A percentile compares a stretch with the other conserved stretches of the same genome.
phyloP scores from a whole-genome alignment of 768 basidiomycete species.

The Lactifluus piperatus region DNA sequence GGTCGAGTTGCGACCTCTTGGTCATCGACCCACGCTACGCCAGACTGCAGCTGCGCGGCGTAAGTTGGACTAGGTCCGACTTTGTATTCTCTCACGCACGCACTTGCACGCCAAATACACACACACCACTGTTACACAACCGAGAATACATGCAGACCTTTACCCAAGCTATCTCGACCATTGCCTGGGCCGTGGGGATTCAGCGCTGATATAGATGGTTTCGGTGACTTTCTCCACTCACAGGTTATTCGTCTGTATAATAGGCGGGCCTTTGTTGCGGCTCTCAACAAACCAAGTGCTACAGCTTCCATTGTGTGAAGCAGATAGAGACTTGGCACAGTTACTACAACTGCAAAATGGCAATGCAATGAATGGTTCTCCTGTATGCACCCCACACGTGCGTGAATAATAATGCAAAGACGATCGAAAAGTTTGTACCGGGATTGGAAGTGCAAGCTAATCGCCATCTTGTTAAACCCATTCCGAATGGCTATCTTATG shows the following conservation, averaged over 20 bases:
- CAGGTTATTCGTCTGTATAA: constrained; percentile 80
- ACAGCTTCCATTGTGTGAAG: constrained; percentile 90
- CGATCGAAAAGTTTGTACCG: too few species aligned
- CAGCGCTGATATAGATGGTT: constrained; percentile 70
- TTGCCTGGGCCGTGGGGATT: constrained; percentile 81
- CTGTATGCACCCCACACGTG: too few species aligned
- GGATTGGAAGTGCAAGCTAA: too few species aligned
- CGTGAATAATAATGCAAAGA: too few species aligned
- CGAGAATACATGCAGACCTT: not conserved
- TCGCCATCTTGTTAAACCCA: too few species aligned
- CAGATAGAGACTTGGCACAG: constrained; percentile 59
- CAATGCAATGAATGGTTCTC: constrained; percentile 92
- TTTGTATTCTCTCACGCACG: not conserved
- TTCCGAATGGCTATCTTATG: too few species aligned
- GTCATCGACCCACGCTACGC: constrained; percentile 4
- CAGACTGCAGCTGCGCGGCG: constrained; percentile 4
- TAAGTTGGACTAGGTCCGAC: constrained; percentile 9
- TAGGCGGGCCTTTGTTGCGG: constrained; percentile 91
- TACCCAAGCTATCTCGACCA: constrained; percentile 27
- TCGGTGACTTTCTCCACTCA: constrained; percentile 24
- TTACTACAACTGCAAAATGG: constrained; percentile 90
- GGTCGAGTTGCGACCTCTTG: constrained; percentile 18
- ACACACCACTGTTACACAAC: not conserved
- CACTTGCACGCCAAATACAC: not conserved
- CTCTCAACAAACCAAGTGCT: constrained; percentile 92